Evolutionary conservation across 495 filamentous ascomycete species (phyloP).

Genomic region (Astrocystis sublimbata): DNA sequence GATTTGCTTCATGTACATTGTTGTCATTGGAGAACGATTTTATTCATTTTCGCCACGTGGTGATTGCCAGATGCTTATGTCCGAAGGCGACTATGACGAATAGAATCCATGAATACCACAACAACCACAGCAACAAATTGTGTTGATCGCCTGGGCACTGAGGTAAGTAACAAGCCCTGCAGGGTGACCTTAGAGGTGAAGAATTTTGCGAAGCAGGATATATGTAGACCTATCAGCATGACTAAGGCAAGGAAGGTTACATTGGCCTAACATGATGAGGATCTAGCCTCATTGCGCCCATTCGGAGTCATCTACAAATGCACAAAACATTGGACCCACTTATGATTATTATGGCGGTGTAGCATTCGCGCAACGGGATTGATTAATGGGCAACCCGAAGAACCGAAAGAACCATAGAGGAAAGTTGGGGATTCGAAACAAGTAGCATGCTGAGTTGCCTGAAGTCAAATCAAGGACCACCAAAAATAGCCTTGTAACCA

Average conservation of each 20-base stretch:
- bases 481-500: background rate
- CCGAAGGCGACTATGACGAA: background rate
- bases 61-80: background rate
- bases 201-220: background rate
- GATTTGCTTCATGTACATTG: constrained; percentile 3
- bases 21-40: background rate
- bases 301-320: constrained; percentile 17
- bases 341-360: constrained; percentile 20
- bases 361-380: constrained; percentile 10
- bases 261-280: constrained; percentile 17
- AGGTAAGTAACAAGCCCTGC: background rate
- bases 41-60: constrained; percentile 15
- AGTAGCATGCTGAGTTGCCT: background rate
- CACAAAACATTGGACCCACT: constrained; percentile 16
- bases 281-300: constrained; percentile 13
- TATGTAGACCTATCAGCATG: constrained; percentile 2
- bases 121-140: background rate
- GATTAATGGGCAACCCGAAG: background rate
- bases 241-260: constrained; percentile 16
- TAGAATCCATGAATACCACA: background rate
- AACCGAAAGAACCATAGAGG: background rate
- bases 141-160: constrained; percentile 7
- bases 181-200: background rate
- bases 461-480: background rate
- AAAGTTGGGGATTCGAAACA: background rate